phyloP scores from a whole-genome alignment of 2,329 filamentous ascomycete species.

The Epicoccum sorghinum region DNA sequence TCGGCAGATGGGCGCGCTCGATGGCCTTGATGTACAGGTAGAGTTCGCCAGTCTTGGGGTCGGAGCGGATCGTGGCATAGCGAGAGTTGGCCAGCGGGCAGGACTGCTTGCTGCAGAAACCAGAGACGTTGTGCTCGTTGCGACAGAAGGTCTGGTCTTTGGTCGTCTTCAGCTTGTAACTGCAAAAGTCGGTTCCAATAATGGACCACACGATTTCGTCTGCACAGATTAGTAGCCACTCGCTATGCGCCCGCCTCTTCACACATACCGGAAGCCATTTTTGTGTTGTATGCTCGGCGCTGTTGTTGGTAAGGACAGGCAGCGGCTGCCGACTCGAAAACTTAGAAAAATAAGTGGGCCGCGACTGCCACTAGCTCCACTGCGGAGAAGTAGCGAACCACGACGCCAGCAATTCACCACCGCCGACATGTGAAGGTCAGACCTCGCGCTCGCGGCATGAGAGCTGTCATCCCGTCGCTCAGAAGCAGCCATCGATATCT shows the following conservation, averaged over 20 bases:
- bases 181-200: constrained; percentile 94
- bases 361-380: not conserved
- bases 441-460: constrained; percentile 42
- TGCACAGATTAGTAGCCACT: constrained; percentile 2
- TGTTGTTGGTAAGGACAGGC: constrained; percentile 18
- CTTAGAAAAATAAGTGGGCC: not conserved
- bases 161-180: constrained; percentile 84
- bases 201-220: constrained; percentile 98
- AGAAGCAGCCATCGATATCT: constrained; percentile 16
- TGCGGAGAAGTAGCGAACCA: constrained; percentile 34
- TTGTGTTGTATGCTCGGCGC: not conserved
- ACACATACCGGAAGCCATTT: constrained; percentile 36
- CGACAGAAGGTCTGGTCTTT: constrained; percentile 83
- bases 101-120: constrained; percentile 59
- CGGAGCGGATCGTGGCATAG: constrained; percentile 88
- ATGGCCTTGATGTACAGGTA: constrained; percentile 95
- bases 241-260: too few relatives aligned
- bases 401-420: constrained; percentile 9
- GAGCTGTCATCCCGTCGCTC: constrained; percentile 33
- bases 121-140: constrained; percentile 71
- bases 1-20: constrained; percentile 75
- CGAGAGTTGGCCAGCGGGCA: constrained; percentile 90
- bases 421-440: constrained; percentile 19
- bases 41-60: constrained; percentile 78
- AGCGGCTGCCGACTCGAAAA: constrained; percentile 12